phyloP scores from a whole-genome alignment of 345 rosid species.

The Cochlearia excelsa region DNA sequence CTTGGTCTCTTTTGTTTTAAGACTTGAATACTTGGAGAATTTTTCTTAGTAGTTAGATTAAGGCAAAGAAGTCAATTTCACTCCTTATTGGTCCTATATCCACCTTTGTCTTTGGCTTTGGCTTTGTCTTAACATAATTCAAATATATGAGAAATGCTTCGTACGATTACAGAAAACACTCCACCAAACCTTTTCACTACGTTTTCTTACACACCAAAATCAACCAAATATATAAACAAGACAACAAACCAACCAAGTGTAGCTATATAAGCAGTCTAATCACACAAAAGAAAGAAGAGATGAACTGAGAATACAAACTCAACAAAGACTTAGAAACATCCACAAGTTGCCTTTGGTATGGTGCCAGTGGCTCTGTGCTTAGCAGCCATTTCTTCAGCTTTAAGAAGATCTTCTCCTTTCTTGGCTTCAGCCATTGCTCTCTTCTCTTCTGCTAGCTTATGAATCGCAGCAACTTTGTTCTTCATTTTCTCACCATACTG shows the following conservation, averaged over 20 bases:
- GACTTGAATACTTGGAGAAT: no score
- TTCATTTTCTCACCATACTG: conserved; percentile 75
- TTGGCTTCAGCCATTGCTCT: conserved; percentile 75
- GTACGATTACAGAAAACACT: background rate
- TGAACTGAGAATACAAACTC: conserved; percentile 10
- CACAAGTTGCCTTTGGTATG: conserved; percentile 65
- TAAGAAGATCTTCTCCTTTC: conserved; percentile 72
- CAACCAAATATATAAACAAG: conserved; percentile 10
- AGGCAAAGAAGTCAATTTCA: no score
- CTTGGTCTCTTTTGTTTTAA: no score
- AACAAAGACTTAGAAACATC: conserved; percentile 57
- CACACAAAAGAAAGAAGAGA: conserved; percentile 8
- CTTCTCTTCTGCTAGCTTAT: conserved; percentile 81
- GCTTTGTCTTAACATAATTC: no score
- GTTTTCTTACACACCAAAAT: no score
- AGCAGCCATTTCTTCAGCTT: conserved; percentile 86
- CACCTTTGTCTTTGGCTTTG: no score
- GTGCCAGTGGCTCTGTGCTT: conserved; percentile 74
- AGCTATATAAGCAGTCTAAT: no score
- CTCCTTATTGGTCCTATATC: no score
- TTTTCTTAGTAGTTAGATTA: no score
- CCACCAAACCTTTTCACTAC: conserved; percentile 3
- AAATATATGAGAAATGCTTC: background rate
- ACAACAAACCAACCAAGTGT: background rate
- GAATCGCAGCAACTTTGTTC: conserved; percentile 69